Evolutionary conservation across 2,329 filamentous ascomycete genomes (phyloP), one percentile per base, ranked within the genome.

Genomic region (Xylariaceae sp.): DNA sequence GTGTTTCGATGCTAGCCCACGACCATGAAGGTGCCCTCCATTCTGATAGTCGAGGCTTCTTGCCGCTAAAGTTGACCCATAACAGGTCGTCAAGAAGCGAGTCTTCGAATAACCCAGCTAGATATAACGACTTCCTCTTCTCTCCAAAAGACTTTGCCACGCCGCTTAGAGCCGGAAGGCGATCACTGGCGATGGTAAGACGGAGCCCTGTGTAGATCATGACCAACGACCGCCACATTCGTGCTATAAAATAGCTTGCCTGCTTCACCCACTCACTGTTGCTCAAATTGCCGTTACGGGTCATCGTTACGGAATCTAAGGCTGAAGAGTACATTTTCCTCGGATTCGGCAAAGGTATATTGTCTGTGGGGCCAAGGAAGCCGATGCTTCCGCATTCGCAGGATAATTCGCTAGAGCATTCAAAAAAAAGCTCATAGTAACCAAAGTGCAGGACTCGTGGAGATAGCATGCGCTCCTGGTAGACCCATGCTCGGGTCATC

Each of bases 391-490:
- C 42, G 44, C 50, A 52, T 40, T 52, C 50, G 16, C 50, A 52
- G 19, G n/a, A 18, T 4, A 18, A n/a, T 5, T 40, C 21, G 20
- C 21, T 14, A 7, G 40, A 21, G n/a, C 56, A 59, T 50, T 59
- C 52, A 18, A 49, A 59, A 29, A 54, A 59, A 16, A 55, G 12
- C 48, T 59, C 52, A 23, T 54, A 47, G 6, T 45, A 43, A 7
- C 51, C 52, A 41, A 54, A 55, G 20, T 59, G 56, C 7, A 59
- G 29, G 12, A 54, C 44, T 3, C 51, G 44, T 20, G 19, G 7
- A 7, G 52, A 52, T 10, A 59, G 52, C 16, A 59, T 50, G 16
- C 56, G 56, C 43, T 59, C 52, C 41, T 59, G 56, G 41, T 45
- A 54, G 20, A 54, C 45, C 56, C 56, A 59, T 12, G 51, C 56